These are phyloP conservation scores for Lichtheimia ramosa DNA, from an alignment of 371 early-diverging fungal species.

Conservation along the genomic window DNA sequence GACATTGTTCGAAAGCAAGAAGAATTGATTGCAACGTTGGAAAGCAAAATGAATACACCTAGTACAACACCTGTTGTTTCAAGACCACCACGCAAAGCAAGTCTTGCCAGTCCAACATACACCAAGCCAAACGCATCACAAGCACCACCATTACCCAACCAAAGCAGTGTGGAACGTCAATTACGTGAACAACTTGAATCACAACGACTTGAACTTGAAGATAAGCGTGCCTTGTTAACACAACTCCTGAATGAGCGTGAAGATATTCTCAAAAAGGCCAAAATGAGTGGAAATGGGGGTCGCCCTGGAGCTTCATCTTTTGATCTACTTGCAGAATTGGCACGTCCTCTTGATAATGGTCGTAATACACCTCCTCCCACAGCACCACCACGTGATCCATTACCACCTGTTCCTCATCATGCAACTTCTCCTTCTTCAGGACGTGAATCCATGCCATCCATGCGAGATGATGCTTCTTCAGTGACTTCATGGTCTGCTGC, in stretches of 20 bases:
- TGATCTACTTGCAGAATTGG: slow-evolving; percentile 30
- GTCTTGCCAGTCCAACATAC: slow-evolving; percentile 10
- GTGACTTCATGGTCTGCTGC: slow-evolving; percentile 26
- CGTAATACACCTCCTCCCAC: slow-evolving; percentile 24
- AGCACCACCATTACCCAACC: neutral
- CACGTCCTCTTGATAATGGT: slow-evolving; percentile 9
- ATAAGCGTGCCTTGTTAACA: slow-evolving; percentile 29
- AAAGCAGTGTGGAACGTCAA: neutral
- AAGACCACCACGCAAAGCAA: slow-evolving; percentile 5
- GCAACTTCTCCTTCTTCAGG: slow-evolving; percentile 8
- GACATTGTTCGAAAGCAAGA: slow-evolving; percentile 42
- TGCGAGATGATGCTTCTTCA: slow-evolving; percentile 12
- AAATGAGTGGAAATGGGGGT: slow-evolving; percentile 1
- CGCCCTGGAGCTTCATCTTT: slow-evolving; percentile 23
- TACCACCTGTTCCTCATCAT: slow-evolving; percentile 25
- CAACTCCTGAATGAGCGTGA: slow-evolving; percentile 41
- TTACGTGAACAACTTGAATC: slow-evolving; percentile 36
- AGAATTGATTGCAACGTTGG: slow-evolving; percentile 34
- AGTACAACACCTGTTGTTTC: slow-evolving; percentile 7
- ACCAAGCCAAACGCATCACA: neutral
- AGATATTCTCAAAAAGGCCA: slow-evolving; percentile 19
- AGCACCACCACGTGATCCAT: slow-evolving; percentile 28
- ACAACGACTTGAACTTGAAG: slow-evolving; percentile 37
- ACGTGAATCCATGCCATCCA: slow-evolving; percentile 14
- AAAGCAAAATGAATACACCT: slow-evolving; percentile 21